A percentile compares a stretch with the other conserved stretches of the same genome.
These are phyloP conservation scores for Leccinum incarnatum DNA, from an alignment of 768 basidiomycete genomes.

Conservation along the genomic window DNA sequence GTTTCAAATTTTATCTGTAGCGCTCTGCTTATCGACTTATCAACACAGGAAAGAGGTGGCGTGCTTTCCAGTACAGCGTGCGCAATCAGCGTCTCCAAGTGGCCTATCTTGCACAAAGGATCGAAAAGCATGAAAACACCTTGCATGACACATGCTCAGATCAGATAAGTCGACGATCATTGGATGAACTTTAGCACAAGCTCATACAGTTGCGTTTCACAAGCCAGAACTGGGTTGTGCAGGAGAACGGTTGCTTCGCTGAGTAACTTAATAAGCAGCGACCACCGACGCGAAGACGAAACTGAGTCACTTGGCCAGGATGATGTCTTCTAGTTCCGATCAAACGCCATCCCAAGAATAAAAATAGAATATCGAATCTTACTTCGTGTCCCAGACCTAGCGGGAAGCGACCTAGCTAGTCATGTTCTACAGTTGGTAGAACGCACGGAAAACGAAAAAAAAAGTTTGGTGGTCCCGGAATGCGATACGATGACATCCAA, in stretches of 20 bases:
- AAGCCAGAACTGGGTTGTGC: not conserved
- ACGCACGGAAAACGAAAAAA: not conserved
- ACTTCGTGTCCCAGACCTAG: not conserved
- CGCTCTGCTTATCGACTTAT: not conserved
- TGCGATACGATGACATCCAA: too few species aligned
- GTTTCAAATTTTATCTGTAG: not conserved
- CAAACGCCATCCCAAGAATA: not conserved
- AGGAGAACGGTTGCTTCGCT: not conserved
- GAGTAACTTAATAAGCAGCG: conserved; percentile 1
- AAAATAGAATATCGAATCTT: not conserved
- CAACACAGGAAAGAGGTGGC: not conserved
- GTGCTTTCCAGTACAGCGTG: not conserved
- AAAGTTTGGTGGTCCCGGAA: not conserved
- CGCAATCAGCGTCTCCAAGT: not conserved
- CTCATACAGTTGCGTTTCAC: not conserved
- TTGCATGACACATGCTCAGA: not conserved
- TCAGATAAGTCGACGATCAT: not conserved
- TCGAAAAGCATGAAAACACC: not conserved
- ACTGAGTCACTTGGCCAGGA: not conserved
- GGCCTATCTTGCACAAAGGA: not conserved
- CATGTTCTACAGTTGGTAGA: not conserved
- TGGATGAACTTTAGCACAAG: not conserved
- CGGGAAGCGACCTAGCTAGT: not conserved
- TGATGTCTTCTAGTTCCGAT: not conserved
- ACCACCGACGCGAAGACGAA: not conserved